Conservation (phyloP, 352 stramenopile genomes). For the Phytophthora nicotianae region DNA sequence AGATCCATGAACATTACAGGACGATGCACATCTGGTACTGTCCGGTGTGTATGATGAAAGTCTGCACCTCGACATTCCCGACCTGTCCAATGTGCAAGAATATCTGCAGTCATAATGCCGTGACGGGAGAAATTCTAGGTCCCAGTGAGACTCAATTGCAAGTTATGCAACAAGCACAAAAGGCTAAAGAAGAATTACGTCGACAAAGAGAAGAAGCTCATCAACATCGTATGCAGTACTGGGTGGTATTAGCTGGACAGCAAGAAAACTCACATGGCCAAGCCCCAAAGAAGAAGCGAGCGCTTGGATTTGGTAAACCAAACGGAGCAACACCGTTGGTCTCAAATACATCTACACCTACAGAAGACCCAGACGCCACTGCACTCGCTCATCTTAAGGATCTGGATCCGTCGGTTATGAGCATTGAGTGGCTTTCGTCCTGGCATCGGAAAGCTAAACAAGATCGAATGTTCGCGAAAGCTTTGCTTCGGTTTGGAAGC, state of each 20-base stretch:
- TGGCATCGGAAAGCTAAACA: slow-evolving; percentile 43
- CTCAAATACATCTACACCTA: not conserved
- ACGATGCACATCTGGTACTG: slow-evolving; percentile 76
- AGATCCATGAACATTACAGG: slow-evolving; percentile 79
- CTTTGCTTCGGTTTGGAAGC: slow-evolving; percentile 64
- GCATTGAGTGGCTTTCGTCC: slow-evolving; percentile 60
- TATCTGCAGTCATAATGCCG: slow-evolving; percentile 59
- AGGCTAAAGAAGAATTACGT: slow-evolving; percentile 48
- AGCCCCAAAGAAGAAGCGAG: slow-evolving; percentile 38
- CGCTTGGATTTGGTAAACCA: slow-evolving; percentile 40
- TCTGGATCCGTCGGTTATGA: slow-evolving; percentile 40
- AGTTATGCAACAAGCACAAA: slow-evolving; percentile 46
- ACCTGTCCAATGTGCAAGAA: slow-evolving; percentile 66
- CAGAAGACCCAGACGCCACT: slow-evolving; percentile 9
- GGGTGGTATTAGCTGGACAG: slow-evolving; percentile 49
- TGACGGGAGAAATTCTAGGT: slow-evolving; percentile 61
- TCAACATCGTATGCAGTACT: slow-evolving; percentile 69
- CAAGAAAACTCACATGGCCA: slow-evolving; percentile 29
- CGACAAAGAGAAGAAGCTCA: slow-evolving; percentile 63
- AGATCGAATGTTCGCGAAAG: slow-evolving; percentile 62
- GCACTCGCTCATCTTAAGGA: slow-evolving; percentile 27
- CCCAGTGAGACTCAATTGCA: slow-evolving; percentile 64
- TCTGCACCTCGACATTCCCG: slow-evolving; percentile 72
- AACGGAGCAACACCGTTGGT: slow-evolving; percentile 8
- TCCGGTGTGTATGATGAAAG: slow-evolving; percentile 72